Percentiles rank a stretch among this genome's conserved stretches.
These are phyloP conservation scores for Phycomyces nitens DNA, from an alignment of 192 early-diverging fungal genomes.

Conservation along the genomic window DNA sequence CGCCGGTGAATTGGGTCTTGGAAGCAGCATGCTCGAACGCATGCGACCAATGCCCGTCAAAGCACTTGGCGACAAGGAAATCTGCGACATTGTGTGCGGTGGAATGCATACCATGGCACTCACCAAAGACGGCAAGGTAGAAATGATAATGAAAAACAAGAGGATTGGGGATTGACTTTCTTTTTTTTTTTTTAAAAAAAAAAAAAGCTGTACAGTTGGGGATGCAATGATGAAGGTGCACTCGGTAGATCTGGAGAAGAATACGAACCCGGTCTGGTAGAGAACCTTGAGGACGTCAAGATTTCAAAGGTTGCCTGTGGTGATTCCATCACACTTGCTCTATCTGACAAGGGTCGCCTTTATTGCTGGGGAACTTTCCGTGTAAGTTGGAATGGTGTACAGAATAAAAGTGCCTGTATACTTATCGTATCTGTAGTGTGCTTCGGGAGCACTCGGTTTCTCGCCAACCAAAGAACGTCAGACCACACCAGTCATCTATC, in stretches of 20 bases:
- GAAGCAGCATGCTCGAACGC: conserved; percentile 77
- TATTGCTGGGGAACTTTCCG: conserved; percentile 88
- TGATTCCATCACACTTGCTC: conserved; percentile 77
- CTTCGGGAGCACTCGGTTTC: conserved; percentile 85
- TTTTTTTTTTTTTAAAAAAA: too few species aligned
- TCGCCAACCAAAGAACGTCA: conserved; percentile 63
- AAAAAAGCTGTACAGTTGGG: conserved; percentile 83
- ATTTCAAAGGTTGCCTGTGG: conserved; percentile 80
- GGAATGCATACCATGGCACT: conserved; percentile 87
- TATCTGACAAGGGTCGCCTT: conserved; percentile 72
- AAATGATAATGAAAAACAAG: too few species aligned
- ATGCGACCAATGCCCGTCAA: conserved; percentile 69
- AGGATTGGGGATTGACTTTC: too few species aligned
- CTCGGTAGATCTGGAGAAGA: conserved; percentile 74
- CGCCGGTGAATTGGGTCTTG: conserved; percentile 87
- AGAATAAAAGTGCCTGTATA: neutral
- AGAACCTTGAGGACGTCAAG: conserved; percentile 68
- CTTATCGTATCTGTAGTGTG: conserved; percentile 50
- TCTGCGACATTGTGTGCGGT: conserved; percentile 79
- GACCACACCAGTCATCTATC: conserved; percentile 52
- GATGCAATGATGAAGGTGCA: conserved; percentile 90
- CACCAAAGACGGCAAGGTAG: conserved; percentile 67
- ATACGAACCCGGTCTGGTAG: conserved; percentile 59
- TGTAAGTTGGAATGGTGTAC: conserved; percentile 22
- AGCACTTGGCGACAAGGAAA: conserved; percentile 63